Evolutionary conservation across 495 filamentous ascomycete species (phyloP), one percentile per base, ranked within the genome.

Genomic region (Cenococcum geophilum): DNA sequence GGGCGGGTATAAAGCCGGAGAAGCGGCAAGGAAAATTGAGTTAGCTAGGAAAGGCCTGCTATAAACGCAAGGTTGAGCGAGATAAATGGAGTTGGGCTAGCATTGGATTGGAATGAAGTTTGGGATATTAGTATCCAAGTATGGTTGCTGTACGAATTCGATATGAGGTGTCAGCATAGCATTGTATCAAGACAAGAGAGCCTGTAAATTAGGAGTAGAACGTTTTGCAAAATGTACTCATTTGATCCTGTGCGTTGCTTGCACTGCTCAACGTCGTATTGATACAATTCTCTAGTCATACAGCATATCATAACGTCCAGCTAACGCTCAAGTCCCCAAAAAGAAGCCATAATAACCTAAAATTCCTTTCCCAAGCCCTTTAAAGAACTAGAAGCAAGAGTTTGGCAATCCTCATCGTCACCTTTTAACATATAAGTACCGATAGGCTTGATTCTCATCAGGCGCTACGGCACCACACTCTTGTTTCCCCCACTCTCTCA

Each of bases 21-120:
- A 76, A 59, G 69, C 67, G 43, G 23, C 54, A 35, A 59, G 69
- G 59, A 76, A 76, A 63, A 68, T 76, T 62, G 74, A 76, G 61
- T 51, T 76, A 54, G 74, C 74, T 25, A 52, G 74, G 67, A 76
- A 95, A 78, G 91, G 90, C 34, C 65, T 95, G 71, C 72, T 96
- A 58, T 95, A 72, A 86, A 36, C n/a, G 45, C 23, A 43, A 40
- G 22, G 45, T 47, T 23, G 4, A 18, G 35, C 22, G 20, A 49
- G 54, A 52, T 3, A 2, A n/a, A n/a, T 14, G 4, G 12, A 18
- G 14, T 16, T 45, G 40, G 40, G 40, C 4, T 45, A 10, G 40
- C 4, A 16, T 45, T 45, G 11, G 40, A 45, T 45, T 45, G 18
- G 11, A 32, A 6, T 32, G 40, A 45, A 45, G 1, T 45, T 45